These are phyloP conservation scores for Tranzscheliella williamsii DNA, from an alignment of 1,284 basidiomycete genomes.

Conservation along the genomic window DNA sequence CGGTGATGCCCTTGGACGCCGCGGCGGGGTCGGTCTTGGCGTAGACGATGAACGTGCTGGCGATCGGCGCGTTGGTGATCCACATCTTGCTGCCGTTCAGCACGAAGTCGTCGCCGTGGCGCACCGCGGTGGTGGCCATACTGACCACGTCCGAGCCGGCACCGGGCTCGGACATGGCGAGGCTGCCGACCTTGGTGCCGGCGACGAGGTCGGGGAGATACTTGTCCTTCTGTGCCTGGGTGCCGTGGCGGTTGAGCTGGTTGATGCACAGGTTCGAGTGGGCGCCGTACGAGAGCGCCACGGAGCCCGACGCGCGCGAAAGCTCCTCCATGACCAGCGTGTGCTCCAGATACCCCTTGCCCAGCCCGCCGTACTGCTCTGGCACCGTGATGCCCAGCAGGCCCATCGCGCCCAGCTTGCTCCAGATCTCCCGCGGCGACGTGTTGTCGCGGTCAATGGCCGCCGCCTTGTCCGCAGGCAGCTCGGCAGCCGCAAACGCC, in stretches of 20 bases:
- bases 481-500: constrained; percentile 29
- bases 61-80: constrained; percentile 92
- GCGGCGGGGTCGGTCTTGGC: constrained; percentile 81
- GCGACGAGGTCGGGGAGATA: constrained; percentile 82
- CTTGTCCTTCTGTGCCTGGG: constrained; percentile 78
- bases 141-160: constrained; percentile 89
- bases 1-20: constrained; percentile 85
- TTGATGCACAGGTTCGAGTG: constrained; percentile 65
- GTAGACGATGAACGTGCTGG: constrained; percentile 88
- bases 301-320: constrained; percentile 82
- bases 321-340: constrained; percentile 65
- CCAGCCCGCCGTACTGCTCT: constrained; percentile 46
- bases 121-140: constrained; percentile 79
- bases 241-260: constrained; percentile 85
- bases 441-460: constrained; percentile 43
- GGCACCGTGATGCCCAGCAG: constrained; percentile 51
- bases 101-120: constrained; percentile 74
- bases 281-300: constrained; percentile 89
- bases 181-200: constrained; percentile 80
- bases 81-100: constrained; percentile 92
- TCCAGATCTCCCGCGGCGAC: constrained; percentile 46
- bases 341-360: constrained; percentile 50
- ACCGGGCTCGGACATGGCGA: constrained; percentile 92
- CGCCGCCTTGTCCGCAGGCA: constrained; percentile 27
- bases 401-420: constrained; percentile 52